phyloP scores from a whole-genome alignment of 2,329 filamentous ascomycete genomes.

The Ophiostoma sp. region DNA sequence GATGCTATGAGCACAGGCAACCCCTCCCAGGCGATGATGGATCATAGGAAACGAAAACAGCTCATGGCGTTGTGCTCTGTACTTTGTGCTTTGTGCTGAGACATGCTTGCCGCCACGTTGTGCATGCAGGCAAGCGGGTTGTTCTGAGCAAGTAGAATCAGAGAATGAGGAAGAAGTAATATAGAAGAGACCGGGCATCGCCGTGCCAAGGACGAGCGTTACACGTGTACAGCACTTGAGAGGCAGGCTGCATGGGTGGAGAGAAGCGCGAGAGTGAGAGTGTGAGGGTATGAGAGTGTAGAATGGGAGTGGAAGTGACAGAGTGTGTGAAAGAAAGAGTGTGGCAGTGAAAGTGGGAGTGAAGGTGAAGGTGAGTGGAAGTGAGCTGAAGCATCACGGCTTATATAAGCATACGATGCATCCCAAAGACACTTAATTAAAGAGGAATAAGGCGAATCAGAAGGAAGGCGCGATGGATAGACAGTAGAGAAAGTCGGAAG shows the following conservation, averaged over 20 bases:
- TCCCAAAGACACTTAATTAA: not conserved
- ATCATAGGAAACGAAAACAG: not conserved
- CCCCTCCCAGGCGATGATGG: too few species aligned
- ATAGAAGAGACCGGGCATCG: not conserved
- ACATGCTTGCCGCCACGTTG: constrained; percentile 1
- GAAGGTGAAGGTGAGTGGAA: not conserved
- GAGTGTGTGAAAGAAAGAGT: not conserved
- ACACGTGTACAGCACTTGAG: constrained; percentile 19
- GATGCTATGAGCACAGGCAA: too few species aligned
- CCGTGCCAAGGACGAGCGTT: constrained; percentile 9
- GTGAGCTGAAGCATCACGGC: not conserved
- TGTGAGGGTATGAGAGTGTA: not conserved
- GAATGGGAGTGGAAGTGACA: not conserved
- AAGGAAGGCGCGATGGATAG: constrained; percentile 3
- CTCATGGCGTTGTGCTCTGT: not conserved
- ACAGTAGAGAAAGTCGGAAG: too few species aligned
- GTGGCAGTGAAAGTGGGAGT: not conserved
- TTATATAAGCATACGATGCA: not conserved
- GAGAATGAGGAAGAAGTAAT: not conserved
- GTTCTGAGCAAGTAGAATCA: not conserved
- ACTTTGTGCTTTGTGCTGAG: not conserved
- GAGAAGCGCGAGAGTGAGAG: not conserved
- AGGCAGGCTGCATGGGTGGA: constrained; percentile 19
- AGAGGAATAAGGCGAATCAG: not conserved
- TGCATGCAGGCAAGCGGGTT: not conserved